A percentile compares a stretch with the other conserved stretches of the same genome.
These are phyloP conservation scores for Claviceps cyperi DNA, from an alignment of 2,329 filamentous ascomycete genomes.

Conservation along the genomic window DNA sequence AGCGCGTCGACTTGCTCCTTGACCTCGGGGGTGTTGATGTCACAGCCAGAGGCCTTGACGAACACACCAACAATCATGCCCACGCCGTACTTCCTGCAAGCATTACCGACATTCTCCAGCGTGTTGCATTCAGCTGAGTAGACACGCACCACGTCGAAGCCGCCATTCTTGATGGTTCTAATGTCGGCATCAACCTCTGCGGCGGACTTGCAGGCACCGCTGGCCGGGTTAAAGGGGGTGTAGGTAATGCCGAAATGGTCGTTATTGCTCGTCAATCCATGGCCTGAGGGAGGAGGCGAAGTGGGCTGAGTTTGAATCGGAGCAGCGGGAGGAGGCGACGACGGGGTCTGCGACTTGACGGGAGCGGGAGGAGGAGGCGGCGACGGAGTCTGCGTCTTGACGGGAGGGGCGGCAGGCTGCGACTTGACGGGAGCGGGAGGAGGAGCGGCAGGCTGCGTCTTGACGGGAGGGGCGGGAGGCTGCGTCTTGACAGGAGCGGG, in stretches of 20 bases:
- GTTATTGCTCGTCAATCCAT: slow-evolving; percentile 25
- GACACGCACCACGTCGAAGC: slow-evolving; percentile 60
- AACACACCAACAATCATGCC: slow-evolving; percentile 81
- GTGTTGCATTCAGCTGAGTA: slow-evolving; percentile 88
- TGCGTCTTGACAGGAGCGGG: slow-evolving; percentile 11
- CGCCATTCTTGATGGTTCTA: slow-evolving; percentile 43
- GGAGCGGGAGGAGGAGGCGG: neutral
- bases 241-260: slow-evolving; percentile 65
- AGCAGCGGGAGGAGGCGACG: slow-evolving; percentile 6
- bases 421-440: neutral
- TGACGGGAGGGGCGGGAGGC: neutral
- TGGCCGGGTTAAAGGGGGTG: slow-evolving; percentile 50
- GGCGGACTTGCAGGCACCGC: slow-evolving; percentile 50
- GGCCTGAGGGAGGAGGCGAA: slow-evolving; percentile 2
- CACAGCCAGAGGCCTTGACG: slow-evolving; percentile 52
- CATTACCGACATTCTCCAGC: slow-evolving; percentile 59
- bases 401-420: neutral
- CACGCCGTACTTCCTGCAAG: slow-evolving; percentile 51
- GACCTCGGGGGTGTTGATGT: slow-evolving; percentile 44
- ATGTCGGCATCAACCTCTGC: slow-evolving; percentile 47
- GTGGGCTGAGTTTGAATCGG: neutral
- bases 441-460: slow-evolving; percentile 3
- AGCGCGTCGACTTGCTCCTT: slow-evolving; percentile 62
- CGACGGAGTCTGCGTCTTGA: neutral
- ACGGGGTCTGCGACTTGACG: neutral